Percentiles rank a stretch among this genome's conserved stretches.
Conservation (phyloP, 2,329 filamentous ascomycete genomes). For the Diaporthe australafricana region DNA sequence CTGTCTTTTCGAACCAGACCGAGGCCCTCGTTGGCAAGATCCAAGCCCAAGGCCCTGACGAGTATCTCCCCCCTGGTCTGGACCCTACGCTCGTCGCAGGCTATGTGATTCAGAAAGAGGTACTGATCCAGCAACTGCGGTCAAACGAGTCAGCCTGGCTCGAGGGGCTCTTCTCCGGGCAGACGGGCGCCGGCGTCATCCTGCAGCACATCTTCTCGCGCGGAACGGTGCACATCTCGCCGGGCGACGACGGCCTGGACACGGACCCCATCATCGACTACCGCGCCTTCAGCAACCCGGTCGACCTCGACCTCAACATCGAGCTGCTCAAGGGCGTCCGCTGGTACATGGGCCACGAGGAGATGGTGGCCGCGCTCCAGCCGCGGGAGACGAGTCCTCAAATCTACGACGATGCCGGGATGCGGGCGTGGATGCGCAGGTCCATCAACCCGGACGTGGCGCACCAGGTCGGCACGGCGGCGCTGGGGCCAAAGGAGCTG, state of each 20-base stretch:
- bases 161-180: not conserved
- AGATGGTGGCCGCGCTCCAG: conserved; percentile 13
- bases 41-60: conserved; percentile 4
- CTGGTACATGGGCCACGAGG: conserved; percentile 41
- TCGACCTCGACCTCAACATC: conserved; percentile 52
- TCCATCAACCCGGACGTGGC: conserved; percentile 9
- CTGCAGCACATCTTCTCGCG: conserved; percentile 25
- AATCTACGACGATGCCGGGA: conserved; percentile 17
- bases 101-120: conserved; percentile 15
- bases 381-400: conserved; percentile 12
- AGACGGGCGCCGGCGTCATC: not conserved
- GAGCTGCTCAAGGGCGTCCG: conserved; percentile 52
- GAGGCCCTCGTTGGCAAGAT: not conserved
- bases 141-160: conserved; percentile 3
- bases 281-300: conserved; percentile 51
- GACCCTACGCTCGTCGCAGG: conserved; percentile 10
- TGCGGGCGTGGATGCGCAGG: conserved; percentile 6
- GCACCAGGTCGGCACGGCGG: conserved; percentile 24
- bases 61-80: not conserved
- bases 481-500: conserved; percentile 22
- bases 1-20: conserved; percentile 20
- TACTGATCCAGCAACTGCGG: conserved; percentile 17
- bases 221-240: conserved; percentile 37
- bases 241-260: conserved; percentile 49
- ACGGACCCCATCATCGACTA: conserved; percentile 53